Evolutionary conservation across 306 rosid genomes (phyloP).

Genomic region (Cicer pinnatifidum): DNA sequence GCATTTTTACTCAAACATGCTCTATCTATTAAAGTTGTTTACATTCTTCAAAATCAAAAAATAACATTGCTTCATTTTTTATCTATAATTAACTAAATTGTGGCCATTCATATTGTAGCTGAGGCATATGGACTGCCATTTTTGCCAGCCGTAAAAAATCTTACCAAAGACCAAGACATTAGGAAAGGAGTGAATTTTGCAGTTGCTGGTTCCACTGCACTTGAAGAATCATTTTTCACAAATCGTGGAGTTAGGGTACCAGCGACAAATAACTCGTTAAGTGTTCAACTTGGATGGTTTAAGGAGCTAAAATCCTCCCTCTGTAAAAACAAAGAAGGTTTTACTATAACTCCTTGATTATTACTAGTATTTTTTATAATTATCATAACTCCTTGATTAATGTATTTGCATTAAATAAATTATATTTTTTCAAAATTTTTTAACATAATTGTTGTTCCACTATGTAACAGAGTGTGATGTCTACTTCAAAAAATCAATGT

Average conservation of each 20-base stretch:
- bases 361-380: no score
- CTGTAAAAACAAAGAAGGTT: background rate
- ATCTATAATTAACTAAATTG: background rate
- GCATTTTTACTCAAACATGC: background rate
- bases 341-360: no score
- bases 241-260: background rate
- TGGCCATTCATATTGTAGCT: background rate
- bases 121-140: conserved; percentile 46
- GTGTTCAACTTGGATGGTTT: background rate
- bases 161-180: no score
- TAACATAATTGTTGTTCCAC: background rate
- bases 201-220: background rate
- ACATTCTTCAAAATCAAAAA: background rate
- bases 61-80: background rate
- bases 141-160: conserved; percentile 42
- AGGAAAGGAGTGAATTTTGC: no score
- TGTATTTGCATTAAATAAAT: background rate
- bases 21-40: no score
- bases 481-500: background rate
- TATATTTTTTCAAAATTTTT: no score
- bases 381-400: background rate
- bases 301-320: background rate
- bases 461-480: background rate
- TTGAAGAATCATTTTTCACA: background rate
- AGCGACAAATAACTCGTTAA: background rate